Evolutionary conservation across 345 rosid species (phyloP).

Genomic region (Camelina laxa): DNA sequence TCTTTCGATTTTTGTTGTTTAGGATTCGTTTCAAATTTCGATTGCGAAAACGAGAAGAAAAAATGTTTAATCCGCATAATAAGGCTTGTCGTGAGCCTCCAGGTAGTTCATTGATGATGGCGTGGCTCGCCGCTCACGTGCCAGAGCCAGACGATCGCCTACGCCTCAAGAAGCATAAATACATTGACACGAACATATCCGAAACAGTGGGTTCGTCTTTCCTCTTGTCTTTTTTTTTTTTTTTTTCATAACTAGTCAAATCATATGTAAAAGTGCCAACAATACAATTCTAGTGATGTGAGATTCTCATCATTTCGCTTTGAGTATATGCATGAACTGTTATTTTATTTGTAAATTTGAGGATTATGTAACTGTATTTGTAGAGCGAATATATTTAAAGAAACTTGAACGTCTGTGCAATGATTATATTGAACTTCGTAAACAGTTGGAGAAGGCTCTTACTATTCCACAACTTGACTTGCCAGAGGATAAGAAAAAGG

Average conservation of each 20-base stretch:
- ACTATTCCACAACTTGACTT: too few species aligned
- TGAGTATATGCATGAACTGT: too few species aligned
- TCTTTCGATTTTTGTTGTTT: too few species aligned
- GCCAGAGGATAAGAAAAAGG: conserved; percentile 73
- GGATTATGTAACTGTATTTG: conserved; percentile 21
- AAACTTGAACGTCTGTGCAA: conserved; percentile 74
- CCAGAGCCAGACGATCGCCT: conserved; percentile 47
- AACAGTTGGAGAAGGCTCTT: too few species aligned
- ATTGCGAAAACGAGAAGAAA: not conserved
- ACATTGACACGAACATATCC: conserved; percentile 68
- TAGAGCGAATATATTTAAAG: conserved; percentile 86
- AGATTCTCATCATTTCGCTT: too few species aligned
- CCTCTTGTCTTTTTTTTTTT: not conserved
- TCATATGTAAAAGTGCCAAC: too few species aligned
- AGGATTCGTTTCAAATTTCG: not conserved
- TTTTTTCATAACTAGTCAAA: too few species aligned
- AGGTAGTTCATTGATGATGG: conserved; percentile 77
- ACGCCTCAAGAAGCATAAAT: conserved; percentile 74
- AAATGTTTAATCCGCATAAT: conserved; percentile 52
- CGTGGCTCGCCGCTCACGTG: conserved; percentile 86
- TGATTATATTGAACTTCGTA: conserved; percentile 54
- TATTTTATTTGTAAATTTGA: too few species aligned
- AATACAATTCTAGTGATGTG: too few species aligned
- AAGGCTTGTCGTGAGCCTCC: conserved; percentile 48
- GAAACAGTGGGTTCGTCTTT: conserved; percentile 68